Evolutionary conservation across 2,329 filamentous ascomycete species (phyloP).

Genomic region (Penicillium sumatraense): DNA sequence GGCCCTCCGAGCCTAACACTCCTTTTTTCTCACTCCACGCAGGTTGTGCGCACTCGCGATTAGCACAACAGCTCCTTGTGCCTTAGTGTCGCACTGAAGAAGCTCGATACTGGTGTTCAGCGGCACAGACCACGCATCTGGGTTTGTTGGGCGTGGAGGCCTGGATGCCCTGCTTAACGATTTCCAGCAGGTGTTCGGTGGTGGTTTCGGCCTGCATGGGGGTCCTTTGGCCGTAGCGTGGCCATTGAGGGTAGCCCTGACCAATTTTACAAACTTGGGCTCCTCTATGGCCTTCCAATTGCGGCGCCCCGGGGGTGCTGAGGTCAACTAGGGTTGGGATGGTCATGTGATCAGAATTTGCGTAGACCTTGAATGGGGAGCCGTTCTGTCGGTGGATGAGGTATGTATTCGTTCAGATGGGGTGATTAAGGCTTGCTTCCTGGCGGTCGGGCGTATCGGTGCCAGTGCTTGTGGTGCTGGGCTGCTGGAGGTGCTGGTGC

Average conservation of each 20-base stretch:
- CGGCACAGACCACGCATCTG: too few relatives aligned
- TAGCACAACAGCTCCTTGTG: too few relatives aligned
- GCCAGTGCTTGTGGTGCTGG: too few relatives aligned
- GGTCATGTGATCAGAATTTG: slow-evolving; percentile 5
- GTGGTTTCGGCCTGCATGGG: not conserved
- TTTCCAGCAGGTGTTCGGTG: not conserved
- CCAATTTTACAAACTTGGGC: not conserved
- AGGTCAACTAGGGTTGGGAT: slow-evolving; percentile 5
- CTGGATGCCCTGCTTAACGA: not conserved
- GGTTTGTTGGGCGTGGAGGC: not conserved
- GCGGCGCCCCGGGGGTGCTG: not conserved
- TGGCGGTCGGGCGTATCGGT: too few relatives aligned
- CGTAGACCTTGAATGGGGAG: not conserved
- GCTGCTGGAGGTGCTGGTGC: too few relatives aligned
- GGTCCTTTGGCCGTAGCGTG: not conserved
- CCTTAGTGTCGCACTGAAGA: not conserved
- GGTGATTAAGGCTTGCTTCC: too few relatives aligned
- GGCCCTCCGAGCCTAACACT: not conserved
- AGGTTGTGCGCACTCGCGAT: not conserved
- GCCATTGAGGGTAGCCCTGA: not conserved
- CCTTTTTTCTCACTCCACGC: not conserved
- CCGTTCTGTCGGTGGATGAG: not conserved
- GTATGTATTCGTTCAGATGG: not conserved
- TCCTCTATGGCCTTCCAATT: slow-evolving; percentile 5
- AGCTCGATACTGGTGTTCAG: not conserved